Conservation (phyloP, 306 rosid genomes). For the Rubus idaeus region DNA sequence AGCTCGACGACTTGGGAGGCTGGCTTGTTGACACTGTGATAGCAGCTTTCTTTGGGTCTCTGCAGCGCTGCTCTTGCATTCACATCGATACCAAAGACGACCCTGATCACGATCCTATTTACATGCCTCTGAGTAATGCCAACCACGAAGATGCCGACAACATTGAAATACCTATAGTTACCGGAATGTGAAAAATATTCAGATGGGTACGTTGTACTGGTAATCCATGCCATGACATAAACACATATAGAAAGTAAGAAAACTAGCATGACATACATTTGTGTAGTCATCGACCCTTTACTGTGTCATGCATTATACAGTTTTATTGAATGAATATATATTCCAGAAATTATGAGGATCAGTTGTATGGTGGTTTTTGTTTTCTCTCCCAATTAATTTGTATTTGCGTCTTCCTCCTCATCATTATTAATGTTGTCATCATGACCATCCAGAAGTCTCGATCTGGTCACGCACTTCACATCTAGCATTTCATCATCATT, state of each 20-base stretch:
- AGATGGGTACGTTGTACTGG: not conserved
- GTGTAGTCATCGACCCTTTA: not conserved
- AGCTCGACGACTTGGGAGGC: slow-evolving; percentile 14
- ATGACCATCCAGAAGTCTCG: no score
- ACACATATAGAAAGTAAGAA: not conserved
- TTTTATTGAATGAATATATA: not conserved
- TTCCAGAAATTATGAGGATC: not conserved
- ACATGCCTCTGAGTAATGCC: not conserved
- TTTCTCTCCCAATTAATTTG: no score
- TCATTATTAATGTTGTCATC: no score
- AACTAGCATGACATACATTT: not conserved
- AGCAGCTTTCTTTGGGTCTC: slow-evolving; percentile 20
- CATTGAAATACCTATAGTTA: slow-evolving; percentile 6
- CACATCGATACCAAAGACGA: slow-evolving; percentile 28
- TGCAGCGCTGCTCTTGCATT: slow-evolving; percentile 28
- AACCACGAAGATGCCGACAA: not conserved
- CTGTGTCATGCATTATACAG: not conserved
- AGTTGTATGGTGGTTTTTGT: not conserved
- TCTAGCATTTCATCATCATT: no score
- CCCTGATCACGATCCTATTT: not conserved
- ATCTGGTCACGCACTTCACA: no score
- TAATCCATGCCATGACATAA: not conserved
- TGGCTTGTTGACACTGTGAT: slow-evolving; percentile 21
- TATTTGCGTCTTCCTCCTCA: no score
- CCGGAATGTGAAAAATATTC: not conserved